A percentile compares a stretch with the other conserved stretches of the same genome.
phyloP scores from a whole-genome alignment of 768 basidiomycete species.

The Podaxis sp. region DNA sequence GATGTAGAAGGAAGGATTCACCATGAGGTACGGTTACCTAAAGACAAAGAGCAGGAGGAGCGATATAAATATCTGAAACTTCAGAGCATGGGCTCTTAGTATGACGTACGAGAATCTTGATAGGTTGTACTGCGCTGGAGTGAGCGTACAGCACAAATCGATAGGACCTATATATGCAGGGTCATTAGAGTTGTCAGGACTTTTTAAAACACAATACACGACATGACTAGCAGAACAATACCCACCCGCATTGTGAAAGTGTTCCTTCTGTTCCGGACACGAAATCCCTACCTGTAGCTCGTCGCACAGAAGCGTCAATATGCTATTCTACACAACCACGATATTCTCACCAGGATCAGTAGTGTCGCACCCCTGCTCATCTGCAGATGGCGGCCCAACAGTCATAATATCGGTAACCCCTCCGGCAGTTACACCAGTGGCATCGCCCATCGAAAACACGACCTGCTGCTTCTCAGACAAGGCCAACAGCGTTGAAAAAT shows the following conservation, averaged over 20 bases:
- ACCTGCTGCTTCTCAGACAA: constrained; percentile 15
- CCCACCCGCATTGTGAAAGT: constrained; percentile 27
- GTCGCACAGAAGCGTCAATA: background rate
- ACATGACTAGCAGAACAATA: background rate
- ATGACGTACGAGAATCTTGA: too few species aligned
- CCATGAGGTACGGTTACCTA: constrained; percentile 25
- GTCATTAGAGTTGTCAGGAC: background rate
- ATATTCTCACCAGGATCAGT: constrained; percentile 20
- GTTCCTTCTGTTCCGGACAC: constrained; percentile 23
- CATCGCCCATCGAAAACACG: constrained; percentile 27
- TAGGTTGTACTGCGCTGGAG: constrained; percentile 14
- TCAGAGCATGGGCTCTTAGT: too few species aligned
- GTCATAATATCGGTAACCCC: constrained; percentile 22
- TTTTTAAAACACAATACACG: background rate
- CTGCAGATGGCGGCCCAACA: constrained; percentile 19
- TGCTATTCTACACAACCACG: background rate
- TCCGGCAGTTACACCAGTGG: constrained; percentile 24
- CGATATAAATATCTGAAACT: too few species aligned
- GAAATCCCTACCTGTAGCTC: constrained; percentile 23
- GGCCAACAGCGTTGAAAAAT: constrained; percentile 18
- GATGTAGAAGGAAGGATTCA: constrained; percentile 21
- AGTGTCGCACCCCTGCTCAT: constrained; percentile 19
- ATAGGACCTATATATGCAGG: constrained; percentile 18
- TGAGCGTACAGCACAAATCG: constrained; percentile 22
- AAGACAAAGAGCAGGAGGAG: background rate